These are phyloP conservation scores for Phyllosticta citrichinensis DNA, from an alignment of 2,329 filamentous ascomycete genomes.

Conservation along the genomic window DNA sequence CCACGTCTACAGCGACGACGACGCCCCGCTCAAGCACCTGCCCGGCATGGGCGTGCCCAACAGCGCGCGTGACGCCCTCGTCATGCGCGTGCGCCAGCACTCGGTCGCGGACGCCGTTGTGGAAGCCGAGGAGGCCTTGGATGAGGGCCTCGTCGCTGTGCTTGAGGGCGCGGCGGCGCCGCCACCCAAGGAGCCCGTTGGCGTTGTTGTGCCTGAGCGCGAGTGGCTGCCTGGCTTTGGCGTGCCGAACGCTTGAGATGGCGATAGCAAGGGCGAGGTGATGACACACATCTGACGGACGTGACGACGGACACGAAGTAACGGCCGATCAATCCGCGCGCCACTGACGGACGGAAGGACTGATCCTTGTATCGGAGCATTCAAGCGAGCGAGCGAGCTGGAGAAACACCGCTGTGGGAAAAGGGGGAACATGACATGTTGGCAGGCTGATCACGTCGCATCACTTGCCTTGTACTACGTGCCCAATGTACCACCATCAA, in stretches of 20 bases:
- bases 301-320: neutral
- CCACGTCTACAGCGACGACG: neutral
- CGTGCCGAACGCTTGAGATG: neutral
- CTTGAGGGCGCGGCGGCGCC: neutral
- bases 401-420: too few species aligned
- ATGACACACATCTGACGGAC: neutral
- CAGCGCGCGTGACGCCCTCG: neutral
- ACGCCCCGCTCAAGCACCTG: slow-evolving; percentile 4
- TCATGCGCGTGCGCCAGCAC: neutral
- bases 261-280: neutral
- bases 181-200: neutral
- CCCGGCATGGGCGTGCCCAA: slow-evolving; percentile 8
- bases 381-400: too few species aligned
- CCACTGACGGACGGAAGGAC: too few species aligned
- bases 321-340: too few species aligned
- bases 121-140: neutral
- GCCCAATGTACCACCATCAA: too few species aligned
- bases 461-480: too few species aligned
- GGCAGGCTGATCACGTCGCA: too few species aligned
- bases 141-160: neutral
- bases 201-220: neutral
- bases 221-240: neutral
- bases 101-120: neutral
- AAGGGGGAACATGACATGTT: too few species aligned
- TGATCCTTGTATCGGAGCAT: too few species aligned